Conservation (phyloP, 768 basidiomycete species). For the Lentinula sp. region DNA sequence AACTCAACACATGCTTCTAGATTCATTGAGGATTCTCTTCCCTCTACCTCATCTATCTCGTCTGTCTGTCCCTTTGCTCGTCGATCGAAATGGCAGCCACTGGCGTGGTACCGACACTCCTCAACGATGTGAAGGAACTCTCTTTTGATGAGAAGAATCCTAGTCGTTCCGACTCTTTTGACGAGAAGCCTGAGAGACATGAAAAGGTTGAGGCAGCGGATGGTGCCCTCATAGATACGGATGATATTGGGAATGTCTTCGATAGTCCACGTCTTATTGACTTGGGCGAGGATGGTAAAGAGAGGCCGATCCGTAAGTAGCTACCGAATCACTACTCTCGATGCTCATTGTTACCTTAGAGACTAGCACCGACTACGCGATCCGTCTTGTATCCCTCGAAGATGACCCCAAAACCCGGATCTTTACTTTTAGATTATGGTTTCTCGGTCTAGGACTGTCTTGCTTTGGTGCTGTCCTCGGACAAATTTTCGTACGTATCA, state of each 20-base stretch:
- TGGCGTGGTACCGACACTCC: conserved; percentile 2
- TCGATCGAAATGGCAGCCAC: background rate
- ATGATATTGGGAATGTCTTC: conserved; percentile 15
- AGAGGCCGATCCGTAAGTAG: conserved; percentile 38
- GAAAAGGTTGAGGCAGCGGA: background rate
- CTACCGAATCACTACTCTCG: background rate
- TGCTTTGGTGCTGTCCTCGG: conserved; percentile 49
- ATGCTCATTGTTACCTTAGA: conserved; percentile 17
- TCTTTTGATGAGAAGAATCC: conserved; percentile 6
- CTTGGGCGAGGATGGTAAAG: conserved; percentile 40
- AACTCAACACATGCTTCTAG: background rate
- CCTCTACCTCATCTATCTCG: background rate
- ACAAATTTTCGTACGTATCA: conserved; percentile 37
- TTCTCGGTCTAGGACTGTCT: conserved; percentile 47
- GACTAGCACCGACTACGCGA: conserved; percentile 39
- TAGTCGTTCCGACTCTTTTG: conserved; percentile 3
- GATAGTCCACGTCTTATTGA: conserved; percentile 25
- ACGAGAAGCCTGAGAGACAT: conserved; percentile 9
- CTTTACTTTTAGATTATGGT: conserved; percentile 51
- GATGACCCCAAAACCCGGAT: conserved; percentile 44
- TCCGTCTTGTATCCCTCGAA: conserved; percentile 44
- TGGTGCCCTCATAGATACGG: conserved; percentile 2
- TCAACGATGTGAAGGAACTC: conserved; percentile 1
- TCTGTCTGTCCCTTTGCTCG: background rate
- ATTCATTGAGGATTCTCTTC: background rate